These are phyloP conservation scores for Phytophthora tubulina DNA, from an alignment of 352 stramenopile species.

Conservation along the genomic window DNA sequence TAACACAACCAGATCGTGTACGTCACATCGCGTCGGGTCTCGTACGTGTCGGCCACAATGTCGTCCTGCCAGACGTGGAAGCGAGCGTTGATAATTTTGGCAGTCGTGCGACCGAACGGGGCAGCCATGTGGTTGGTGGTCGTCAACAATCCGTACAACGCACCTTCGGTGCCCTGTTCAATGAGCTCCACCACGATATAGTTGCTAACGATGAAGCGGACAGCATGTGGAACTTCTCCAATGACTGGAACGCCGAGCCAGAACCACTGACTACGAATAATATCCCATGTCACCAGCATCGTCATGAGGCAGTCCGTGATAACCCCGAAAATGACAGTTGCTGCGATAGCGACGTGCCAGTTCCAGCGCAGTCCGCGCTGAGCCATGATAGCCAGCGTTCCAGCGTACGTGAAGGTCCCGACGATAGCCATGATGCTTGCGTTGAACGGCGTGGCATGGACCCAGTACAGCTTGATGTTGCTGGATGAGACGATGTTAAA, in stretches of 20 bases:
- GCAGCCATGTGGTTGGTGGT: conserved; percentile 58
- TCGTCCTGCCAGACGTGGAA: conserved; percentile 67
- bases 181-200: conserved; percentile 72
- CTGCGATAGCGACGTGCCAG: conserved; percentile 57
- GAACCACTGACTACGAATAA: conserved; percentile 70
- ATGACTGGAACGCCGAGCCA: conserved; percentile 67
- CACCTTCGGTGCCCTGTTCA: conserved; percentile 60
- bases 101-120: conserved; percentile 56
- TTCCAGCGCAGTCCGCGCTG: conserved; percentile 65
- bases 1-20: conserved; percentile 68
- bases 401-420: conserved; percentile 58
- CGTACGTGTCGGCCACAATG: conserved; percentile 54
- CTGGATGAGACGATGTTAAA: conserved; percentile 69
- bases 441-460: conserved; percentile 70
- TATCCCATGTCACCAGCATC: conserved; percentile 61
- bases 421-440: conserved; percentile 62
- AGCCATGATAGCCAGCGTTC: conserved; percentile 53
- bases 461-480: conserved; percentile 66
- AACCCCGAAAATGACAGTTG: conserved; percentile 55
- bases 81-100: conserved; percentile 64
- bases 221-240: conserved; percentile 58
- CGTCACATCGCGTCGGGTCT: conserved; percentile 63
- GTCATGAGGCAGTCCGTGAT: conserved; percentile 59
- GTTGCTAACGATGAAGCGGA: conserved; percentile 66
- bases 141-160: conserved; percentile 63